Evolutionary conservation across 805 yeast genomes (phyloP).

Genomic region (Vanderwaltozyma tropicalis): DNA sequence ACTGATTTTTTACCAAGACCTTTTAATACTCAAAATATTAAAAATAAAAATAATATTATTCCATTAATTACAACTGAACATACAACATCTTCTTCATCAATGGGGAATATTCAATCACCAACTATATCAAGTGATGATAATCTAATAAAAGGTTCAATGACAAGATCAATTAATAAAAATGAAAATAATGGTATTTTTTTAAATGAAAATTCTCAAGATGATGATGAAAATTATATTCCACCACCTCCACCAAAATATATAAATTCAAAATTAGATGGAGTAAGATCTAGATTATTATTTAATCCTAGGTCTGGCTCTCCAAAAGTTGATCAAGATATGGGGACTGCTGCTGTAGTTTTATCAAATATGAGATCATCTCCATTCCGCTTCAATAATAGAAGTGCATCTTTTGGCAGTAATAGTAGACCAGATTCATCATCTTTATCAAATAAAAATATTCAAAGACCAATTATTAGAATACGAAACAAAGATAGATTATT

Average conservation of each 20-base stretch:
- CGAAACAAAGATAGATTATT: conserved; percentile 12
- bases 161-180: background rate
- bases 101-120: background rate
- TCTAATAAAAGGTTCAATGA: background rate
- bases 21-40: background rate
- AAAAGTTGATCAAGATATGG: conserved; percentile 18
- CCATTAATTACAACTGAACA: no score
- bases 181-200: no score
- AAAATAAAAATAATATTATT: no score
- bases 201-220: background rate
- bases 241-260: conserved; percentile 23
- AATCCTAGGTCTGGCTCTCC: conserved; percentile 17
- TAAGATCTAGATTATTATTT: conserved; percentile 20
- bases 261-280: conserved; percentile 25
- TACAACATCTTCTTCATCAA: no score
- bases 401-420: conserved; percentile 4
- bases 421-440: conserved; percentile 25
- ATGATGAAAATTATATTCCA: conserved; percentile 11
- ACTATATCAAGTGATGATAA: background rate
- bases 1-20: background rate
- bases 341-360: conserved; percentile 26
- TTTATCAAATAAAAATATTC: conserved; percentile 11
- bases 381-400: conserved; percentile 13
- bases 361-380: conserved; percentile 29
- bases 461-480: conserved; percentile 21